These are phyloP conservation scores for Cercospora brassicicola DNA, from an alignment of 2,329 filamentous ascomycete species.

Conservation along the genomic window DNA sequence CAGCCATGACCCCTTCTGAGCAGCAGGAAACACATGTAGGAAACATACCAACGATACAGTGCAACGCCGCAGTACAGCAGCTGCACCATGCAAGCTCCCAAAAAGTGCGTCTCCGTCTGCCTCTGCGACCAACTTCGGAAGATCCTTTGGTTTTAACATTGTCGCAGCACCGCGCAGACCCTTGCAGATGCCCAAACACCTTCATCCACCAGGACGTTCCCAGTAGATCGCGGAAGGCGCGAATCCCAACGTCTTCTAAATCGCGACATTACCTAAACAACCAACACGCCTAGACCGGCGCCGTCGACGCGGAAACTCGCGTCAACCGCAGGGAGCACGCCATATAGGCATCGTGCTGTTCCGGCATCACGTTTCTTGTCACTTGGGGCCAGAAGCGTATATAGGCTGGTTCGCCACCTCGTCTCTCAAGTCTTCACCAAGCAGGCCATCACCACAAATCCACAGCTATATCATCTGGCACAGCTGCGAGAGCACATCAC, in stretches of 20 bases:
- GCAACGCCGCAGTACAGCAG: not conserved
- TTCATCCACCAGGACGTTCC: not conserved
- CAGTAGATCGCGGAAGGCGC: not conserved
- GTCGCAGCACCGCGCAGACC: conserved; percentile 6
- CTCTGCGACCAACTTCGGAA: not conserved
- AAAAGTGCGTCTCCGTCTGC: not conserved
- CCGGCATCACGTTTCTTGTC: not conserved
- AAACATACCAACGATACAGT: not conserved
- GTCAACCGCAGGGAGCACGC: conserved; percentile 8
- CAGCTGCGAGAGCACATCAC: conserved; percentile 3
- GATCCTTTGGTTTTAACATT: not conserved
- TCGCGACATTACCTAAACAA: not conserved
- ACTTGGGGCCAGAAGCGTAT: conserved; percentile 4
- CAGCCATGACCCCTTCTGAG: not conserved
- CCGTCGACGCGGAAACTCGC: conserved; percentile 3
- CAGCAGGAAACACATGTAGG: not conserved
- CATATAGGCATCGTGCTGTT: not conserved
- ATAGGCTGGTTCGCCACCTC: not conserved
- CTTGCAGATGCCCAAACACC: conserved; percentile 10
- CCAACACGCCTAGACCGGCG: not conserved
- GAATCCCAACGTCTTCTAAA: not conserved
- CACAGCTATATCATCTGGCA: not conserved
- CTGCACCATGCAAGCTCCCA: not conserved
- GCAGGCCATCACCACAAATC: not conserved
- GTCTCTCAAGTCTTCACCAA: not conserved